Percentiles rank a stretch among this genome's conserved stretches.
Conservation (phyloP, 495 filamentous ascomycete genomes). For the Talaromyces trachyspermus region DNA sequence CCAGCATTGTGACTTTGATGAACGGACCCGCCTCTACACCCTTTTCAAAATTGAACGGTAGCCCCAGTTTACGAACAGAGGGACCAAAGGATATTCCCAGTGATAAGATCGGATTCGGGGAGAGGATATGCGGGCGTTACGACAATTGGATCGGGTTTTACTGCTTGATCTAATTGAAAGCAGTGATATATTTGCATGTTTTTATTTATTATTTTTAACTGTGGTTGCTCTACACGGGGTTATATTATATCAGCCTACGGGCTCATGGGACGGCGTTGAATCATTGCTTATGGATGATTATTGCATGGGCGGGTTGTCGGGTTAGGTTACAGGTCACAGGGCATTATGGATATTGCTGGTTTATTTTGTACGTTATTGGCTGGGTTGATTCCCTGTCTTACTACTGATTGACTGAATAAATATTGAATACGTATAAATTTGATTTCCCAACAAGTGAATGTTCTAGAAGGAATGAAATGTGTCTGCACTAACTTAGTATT, state of each 20-base stretch:
- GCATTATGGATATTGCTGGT: too few species aligned
- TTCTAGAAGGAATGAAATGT: too few species aligned
- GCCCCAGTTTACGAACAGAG: conserved; percentile 24
- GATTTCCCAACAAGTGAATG: too few species aligned
- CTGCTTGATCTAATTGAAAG: conserved; percentile 13
- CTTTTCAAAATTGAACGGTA: conserved; percentile 21
- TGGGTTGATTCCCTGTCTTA: too few species aligned
- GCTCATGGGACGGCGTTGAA: conserved; percentile 5
- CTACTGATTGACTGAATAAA: too few species aligned
- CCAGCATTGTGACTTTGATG: conserved; percentile 45
- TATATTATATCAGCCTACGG: conserved; percentile 1
- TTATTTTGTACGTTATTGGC: too few species aligned
- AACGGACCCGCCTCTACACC: conserved; percentile 39
- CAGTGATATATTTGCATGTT: background rate
- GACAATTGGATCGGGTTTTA: conserved; percentile 54
- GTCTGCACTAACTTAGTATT: too few species aligned
- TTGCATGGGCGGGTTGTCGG: conserved; percentile 1
- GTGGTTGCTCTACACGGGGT: background rate
- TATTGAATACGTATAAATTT: too few species aligned
- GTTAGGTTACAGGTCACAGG: background rate
- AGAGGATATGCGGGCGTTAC: conserved; percentile 59
- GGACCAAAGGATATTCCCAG: conserved; percentile 56
- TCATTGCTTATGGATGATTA: background rate
- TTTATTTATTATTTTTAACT: background rate
- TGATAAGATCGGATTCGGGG: conserved; percentile 54